A percentile compares a stretch with the other conserved stretches of the same genome.
phyloP scores from a whole-genome alignment of 2,329 filamentous ascomycete species.

The Tolypocladium amazonense region DNA sequence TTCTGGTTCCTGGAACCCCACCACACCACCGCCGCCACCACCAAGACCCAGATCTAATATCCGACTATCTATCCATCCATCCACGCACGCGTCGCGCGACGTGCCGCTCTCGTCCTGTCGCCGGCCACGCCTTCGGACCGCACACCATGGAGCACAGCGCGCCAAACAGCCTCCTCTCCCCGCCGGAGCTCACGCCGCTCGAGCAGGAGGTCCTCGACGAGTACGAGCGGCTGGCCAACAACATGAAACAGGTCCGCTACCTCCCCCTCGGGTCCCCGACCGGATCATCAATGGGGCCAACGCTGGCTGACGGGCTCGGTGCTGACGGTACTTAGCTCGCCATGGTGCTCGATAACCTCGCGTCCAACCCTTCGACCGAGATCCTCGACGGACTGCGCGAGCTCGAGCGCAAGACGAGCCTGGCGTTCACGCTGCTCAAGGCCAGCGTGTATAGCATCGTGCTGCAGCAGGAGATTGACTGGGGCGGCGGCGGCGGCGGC shows the following conservation, averaged over 20 bases:
- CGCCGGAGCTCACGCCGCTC: constrained; percentile 58
- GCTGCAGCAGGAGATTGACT: constrained; percentile 88
- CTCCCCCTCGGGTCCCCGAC: no score
- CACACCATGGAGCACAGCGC: constrained; percentile 8
- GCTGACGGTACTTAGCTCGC: constrained; percentile 32
- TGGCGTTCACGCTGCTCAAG: constrained; percentile 93
- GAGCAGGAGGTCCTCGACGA: constrained; percentile 95
- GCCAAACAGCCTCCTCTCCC: constrained; percentile 20
- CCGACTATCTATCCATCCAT: background rate
- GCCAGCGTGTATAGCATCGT: constrained; percentile 98
- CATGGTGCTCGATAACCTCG: constrained; percentile 50
- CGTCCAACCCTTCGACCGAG: constrained; percentile 62
- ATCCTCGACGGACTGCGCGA: constrained; percentile 80
- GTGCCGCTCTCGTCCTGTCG: background rate
- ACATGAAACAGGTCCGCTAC: constrained; percentile 70
- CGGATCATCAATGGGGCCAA: no score
- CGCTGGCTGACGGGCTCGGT: background rate
- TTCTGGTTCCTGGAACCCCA: background rate
- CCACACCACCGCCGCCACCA: background rate
- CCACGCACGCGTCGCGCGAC: background rate
- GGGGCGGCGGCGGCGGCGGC: constrained; percentile 45
- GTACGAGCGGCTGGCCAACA: constrained; percentile 76
- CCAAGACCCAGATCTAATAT: background rate
- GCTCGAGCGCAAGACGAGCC: constrained; percentile 85
- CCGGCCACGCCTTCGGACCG: background rate